phyloP scores from a whole-genome alignment of 1,284 basidiomycete species.

The Trametes versicolor region DNA sequence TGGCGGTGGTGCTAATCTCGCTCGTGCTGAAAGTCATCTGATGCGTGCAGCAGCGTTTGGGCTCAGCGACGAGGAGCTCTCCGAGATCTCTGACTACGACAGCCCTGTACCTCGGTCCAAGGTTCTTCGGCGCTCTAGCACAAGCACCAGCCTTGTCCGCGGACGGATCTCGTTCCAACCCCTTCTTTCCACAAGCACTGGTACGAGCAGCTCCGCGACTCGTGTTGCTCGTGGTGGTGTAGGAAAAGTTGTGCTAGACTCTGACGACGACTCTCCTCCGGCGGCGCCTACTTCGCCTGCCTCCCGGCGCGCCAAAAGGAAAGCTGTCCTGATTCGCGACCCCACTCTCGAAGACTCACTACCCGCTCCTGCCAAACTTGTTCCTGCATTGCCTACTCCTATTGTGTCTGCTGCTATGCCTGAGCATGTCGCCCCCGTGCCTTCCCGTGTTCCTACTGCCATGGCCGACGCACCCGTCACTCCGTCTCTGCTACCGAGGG shows the following conservation, averaged over 20 bases:
- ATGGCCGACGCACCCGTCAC: background rate
- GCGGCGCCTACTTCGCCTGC: background rate
- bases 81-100: conserved; percentile 43
- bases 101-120: conserved; percentile 20
- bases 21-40: conserved; percentile 36
- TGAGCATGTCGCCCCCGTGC: too few species aligned
- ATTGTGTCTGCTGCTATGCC: too few species aligned
- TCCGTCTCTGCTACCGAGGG: conserved; percentile 3
- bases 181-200: background rate
- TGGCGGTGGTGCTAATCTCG: background rate
- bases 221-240: conserved; percentile 23
- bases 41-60: conserved; percentile 43
- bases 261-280: conserved; percentile 28
- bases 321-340: conserved; percentile 9
- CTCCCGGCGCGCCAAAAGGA: conserved; percentile 14
- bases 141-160: conserved; percentile 18
- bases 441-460: background rate
- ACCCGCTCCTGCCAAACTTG: background rate
- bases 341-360: conserved; percentile 12
- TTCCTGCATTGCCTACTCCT: background rate
- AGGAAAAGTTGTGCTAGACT: conserved; percentile 25
- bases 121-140: conserved; percentile 15
- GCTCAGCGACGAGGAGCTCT: conserved; percentile 45
- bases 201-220: conserved; percentile 17
- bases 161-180: conserved; percentile 32